Evolutionary conservation across 169 alveolate genomes (phyloP).

Genomic region (Plasmodium knowlesi): DNA sequence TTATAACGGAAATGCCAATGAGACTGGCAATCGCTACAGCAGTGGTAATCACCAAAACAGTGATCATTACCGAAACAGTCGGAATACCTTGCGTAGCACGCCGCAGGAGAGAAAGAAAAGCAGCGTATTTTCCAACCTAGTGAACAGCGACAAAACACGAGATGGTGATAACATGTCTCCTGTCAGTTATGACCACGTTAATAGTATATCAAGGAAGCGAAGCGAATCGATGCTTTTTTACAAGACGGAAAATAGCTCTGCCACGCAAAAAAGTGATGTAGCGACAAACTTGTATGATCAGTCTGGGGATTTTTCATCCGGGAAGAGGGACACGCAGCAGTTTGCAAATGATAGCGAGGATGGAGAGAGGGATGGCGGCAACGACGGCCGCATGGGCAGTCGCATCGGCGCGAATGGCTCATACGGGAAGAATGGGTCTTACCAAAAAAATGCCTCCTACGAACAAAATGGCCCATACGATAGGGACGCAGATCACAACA

Average conservation of each 20-base stretch:
- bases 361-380: not conserved
- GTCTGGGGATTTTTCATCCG: not conserved
- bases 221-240: conserved; percentile 20
- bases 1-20: not conserved
- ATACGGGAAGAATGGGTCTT: not conserved
- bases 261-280: conserved; percentile 23
- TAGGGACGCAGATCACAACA: not conserved
- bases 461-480: not conserved
- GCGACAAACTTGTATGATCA: conserved; percentile 12
- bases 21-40: not conserved
- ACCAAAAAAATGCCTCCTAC: not conserved
- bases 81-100: not conserved
- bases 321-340: conserved; percentile 29
- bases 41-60: not conserved
- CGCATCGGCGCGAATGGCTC: not conserved
- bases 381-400: not conserved
- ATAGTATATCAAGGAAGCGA: conserved; percentile 2
- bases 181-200: not conserved
- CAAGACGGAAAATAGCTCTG: conserved; percentile 7
- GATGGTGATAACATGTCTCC: not conserved
- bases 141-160: conserved; percentile 16
- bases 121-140: not conserved
- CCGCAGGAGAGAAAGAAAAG: conserved; percentile 9
- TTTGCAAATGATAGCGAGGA: conserved; percentile 7
- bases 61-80: not conserved